Percentiles rank a stretch among this genome's conserved stretches.
These are phyloP conservation scores for Phytophthora pseudosyringae DNA, from an alignment of 352 stramenopile species.

Conservation along the genomic window DNA sequence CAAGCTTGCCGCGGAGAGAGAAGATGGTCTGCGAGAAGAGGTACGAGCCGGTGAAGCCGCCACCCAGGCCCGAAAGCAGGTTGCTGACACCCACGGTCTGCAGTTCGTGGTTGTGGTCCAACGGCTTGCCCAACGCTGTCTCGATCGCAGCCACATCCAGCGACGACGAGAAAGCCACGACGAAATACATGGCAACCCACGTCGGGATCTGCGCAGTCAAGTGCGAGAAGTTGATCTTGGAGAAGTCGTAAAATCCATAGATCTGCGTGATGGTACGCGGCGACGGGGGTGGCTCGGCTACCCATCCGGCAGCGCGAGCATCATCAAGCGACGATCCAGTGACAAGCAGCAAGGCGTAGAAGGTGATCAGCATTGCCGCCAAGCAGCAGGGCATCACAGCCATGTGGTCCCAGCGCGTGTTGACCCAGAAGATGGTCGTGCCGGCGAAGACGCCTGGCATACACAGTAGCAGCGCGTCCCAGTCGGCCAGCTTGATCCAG, in stretches of 20 bases:
- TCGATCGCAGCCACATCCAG: conserved; percentile 98
- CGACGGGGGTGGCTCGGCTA: conserved; percentile 75
- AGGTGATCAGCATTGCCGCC: conserved; percentile 84
- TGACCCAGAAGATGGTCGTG: conserved; percentile 84
- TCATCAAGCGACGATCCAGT: conserved; percentile 86
- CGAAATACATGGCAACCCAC: conserved; percentile 97
- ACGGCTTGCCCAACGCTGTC: conserved; percentile 93
- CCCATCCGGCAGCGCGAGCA: conserved; percentile 92
- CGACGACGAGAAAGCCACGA: conserved; percentile 98
- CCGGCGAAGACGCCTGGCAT: conserved; percentile 86
- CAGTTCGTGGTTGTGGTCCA: conserved; percentile 97
- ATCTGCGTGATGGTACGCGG: conserved; percentile 73
- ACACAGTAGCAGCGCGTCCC: conserved; percentile 84
- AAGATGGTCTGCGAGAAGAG: conserved; percentile 99
- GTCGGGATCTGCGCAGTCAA: conserved; percentile 84
- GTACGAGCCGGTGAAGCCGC: conserved; percentile 98
- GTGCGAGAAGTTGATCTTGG: conserved; percentile 63
- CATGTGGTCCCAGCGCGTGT: conserved; percentile 84
- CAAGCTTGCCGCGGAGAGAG: conserved; percentile 78
- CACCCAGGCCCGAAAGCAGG: conserved; percentile 94
- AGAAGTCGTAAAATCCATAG: conserved; percentile 83
- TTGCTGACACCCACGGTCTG: conserved; percentile 97
- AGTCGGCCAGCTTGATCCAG: conserved; percentile 84
- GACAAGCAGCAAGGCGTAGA: conserved; percentile 82
- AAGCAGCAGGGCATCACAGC: conserved; percentile 90